Evolutionary conservation across 192 early-diverging fungal species (phyloP), one percentile per base, ranked within the genome.

Genomic region (Spizellomyces sp.): DNA sequence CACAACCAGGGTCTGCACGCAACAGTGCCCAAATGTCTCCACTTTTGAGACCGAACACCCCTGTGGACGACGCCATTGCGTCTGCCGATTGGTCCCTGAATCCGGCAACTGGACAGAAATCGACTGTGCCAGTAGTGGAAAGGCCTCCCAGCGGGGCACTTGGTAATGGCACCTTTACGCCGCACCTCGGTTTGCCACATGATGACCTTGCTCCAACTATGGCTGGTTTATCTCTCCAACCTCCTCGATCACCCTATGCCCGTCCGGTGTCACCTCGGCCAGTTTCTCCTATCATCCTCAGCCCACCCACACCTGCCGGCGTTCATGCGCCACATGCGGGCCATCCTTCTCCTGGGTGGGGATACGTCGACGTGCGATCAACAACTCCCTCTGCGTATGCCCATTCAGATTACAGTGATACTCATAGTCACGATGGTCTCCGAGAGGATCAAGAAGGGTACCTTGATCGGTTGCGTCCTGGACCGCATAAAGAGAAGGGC

Each of bases 401-500:
- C 6, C 36, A 58, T 42, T 74, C 74, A 41, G 81, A 79, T 66
- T 75, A 76, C 76, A 81, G 77, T 58, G 75, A 78, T 46, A 66
- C 66, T 44, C 58, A 69, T 63, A 70, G 50, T 36, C 62, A 73
- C 64, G 78, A 75, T 55, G 66, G 70, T n/a, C 27, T 48, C 7
- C 61, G 66, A 43, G 75, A 76, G 36, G 81, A 83, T 47, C 63
- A 74, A 42, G 65, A 58, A 9, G 77, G 74, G 55, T 57, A 50
- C 36, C 42, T n/a, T 65, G 74, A 59, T n/a, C 62, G 66, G 14
- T 17, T 19, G 4, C 22, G 67, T n/a, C 46, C 21, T 42, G 75
- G 81, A 12, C 61, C 71, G 22, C 75, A 81, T 71, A 93, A 93
- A 70, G 88, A 90, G 27, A 94, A 93, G 78, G 83, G 83, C 48